phyloP scores from a whole-genome alignment of 768 basidiomycete species.

The Saitozyma podzolica region DNA sequence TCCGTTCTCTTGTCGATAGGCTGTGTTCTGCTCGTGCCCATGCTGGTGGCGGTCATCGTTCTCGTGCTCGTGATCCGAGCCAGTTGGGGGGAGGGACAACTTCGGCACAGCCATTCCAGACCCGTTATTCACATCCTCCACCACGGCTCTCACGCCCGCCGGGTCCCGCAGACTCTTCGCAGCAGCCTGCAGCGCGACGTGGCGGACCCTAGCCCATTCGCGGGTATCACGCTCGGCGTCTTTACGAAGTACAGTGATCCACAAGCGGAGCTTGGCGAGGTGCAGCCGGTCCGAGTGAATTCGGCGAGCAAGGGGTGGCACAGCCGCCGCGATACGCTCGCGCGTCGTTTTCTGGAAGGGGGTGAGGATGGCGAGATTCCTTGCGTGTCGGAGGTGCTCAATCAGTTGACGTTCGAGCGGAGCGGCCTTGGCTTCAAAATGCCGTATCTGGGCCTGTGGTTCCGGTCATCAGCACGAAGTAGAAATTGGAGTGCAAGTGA shows the following conservation, averaged over 20 bases:
- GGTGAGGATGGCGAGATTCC: conserved; percentile 79
- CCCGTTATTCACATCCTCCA: conserved; percentile 4
- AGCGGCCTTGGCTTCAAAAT: conserved; percentile 65
- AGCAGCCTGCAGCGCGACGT: conserved; percentile 72
- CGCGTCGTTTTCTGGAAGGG: conserved; percentile 85
- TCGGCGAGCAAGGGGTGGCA: conserved; percentile 66
- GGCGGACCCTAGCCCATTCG: conserved; percentile 67
- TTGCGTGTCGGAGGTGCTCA: conserved; percentile 67
- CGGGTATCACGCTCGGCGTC: conserved; percentile 72
- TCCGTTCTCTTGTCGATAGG: background rate
- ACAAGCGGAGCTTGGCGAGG: conserved; percentile 70
- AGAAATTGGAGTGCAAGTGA: background rate
- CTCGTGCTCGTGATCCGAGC: background rate
- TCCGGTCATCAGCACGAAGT: background rate
- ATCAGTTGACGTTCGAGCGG: conserved; percentile 64
- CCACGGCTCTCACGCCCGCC: conserved; percentile 4
- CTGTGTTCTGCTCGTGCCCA: background rate
- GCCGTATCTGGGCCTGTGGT: conserved; percentile 62
- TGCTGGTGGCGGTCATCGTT: background rate
- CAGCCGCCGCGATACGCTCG: conserved; percentile 65
- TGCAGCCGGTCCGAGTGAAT: conserved; percentile 70
- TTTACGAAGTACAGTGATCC: conserved; percentile 69
- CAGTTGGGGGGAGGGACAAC: conserved; percentile 1
- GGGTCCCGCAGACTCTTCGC: conserved; percentile 61
- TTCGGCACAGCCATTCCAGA: conserved; percentile 1